Percentiles rank a stretch among this genome's conserved stretches.
Evolutionary conservation across 805 yeast species (phyloP).

Genomic region (Monosporozyma yasuniensis): DNA sequence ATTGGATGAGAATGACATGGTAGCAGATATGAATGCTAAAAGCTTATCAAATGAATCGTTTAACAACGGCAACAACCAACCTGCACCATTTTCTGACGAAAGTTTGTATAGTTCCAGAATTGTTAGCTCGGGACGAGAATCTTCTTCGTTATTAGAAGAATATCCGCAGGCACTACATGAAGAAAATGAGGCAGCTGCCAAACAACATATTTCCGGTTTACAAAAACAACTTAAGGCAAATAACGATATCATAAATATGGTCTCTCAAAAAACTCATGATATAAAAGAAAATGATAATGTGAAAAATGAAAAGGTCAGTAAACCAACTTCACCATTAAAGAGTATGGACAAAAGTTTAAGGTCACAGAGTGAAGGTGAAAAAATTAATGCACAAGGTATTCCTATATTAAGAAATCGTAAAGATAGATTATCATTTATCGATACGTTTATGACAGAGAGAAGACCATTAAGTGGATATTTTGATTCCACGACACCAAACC

Average conservation of each 20-base stretch:
- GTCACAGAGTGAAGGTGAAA: background rate
- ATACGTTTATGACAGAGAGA: slow-evolving; percentile 24
- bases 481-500: slow-evolving; percentile 6
- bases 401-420: slow-evolving; percentile 17
- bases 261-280: slow-evolving; percentile 1
- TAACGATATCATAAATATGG: background rate
- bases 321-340: slow-evolving; percentile 3
- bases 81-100: background rate
- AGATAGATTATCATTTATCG: slow-evolving; percentile 26
- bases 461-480: slow-evolving; percentile 14
- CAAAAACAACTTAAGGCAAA: slow-evolving; percentile 4
- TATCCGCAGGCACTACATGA: slow-evolving; percentile 13
- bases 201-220: slow-evolving; percentile 1
- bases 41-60: background rate
- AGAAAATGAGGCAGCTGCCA: slow-evolving; percentile 1
- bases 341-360: background rate
- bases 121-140: slow-evolving; percentile 5
- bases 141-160: slow-evolving; percentile 21
- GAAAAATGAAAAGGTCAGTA: slow-evolving; percentile 5
- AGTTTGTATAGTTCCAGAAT: slow-evolving; percentile 2
- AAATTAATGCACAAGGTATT: slow-evolving; percentile 7
- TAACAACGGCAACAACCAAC: background rate
- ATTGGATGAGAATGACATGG: background rate
- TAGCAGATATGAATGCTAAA: background rate
- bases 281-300: slow-evolving; percentile 15